A percentile compares a stretch with the other conserved stretches of the same genome.
phyloP scores from a whole-genome alignment of 176 grass and related monocot genomes.

The Otatea glauca region DNA sequence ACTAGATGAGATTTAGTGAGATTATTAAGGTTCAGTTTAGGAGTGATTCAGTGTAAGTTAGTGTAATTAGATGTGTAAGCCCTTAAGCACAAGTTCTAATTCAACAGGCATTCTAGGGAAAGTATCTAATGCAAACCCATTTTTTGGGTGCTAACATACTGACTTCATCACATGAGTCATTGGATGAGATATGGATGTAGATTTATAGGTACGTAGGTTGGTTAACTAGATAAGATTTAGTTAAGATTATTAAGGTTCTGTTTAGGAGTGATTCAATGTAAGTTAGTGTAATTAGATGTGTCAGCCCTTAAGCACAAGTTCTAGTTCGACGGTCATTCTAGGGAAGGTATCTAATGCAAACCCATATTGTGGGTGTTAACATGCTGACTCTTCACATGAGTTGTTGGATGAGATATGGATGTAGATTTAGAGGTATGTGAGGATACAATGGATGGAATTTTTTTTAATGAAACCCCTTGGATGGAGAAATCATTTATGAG shows the following conservation, averaged over 20 bases:
- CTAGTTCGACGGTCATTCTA: neutral
- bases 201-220: neutral
- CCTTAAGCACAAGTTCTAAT: neutral
- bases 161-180: neutral
- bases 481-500: neutral
- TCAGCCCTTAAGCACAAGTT: neutral
- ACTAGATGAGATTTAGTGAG: neutral
- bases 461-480: neutral
- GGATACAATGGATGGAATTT: neutral
- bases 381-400: neutral
- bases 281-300: neutral
- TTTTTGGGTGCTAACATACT: constrained; percentile 8
- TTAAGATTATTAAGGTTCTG: neutral
- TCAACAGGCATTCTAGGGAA: neutral
- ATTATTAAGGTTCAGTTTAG: neutral
- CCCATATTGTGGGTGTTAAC: neutral
- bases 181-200: neutral
- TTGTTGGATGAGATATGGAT: neutral
- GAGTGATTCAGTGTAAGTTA: neutral
- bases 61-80: constrained; percentile 1
- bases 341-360: neutral
- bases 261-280: neutral
- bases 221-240: too few relatives aligned
- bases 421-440: neutral
- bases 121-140: neutral